A percentile compares a stretch with the other conserved stretches of the same genome.
These are phyloP conservation scores for Ceratocystis harringtonii DNA, from an alignment of 2,329 filamentous ascomycete genomes.

Conservation along the genomic window DNA sequence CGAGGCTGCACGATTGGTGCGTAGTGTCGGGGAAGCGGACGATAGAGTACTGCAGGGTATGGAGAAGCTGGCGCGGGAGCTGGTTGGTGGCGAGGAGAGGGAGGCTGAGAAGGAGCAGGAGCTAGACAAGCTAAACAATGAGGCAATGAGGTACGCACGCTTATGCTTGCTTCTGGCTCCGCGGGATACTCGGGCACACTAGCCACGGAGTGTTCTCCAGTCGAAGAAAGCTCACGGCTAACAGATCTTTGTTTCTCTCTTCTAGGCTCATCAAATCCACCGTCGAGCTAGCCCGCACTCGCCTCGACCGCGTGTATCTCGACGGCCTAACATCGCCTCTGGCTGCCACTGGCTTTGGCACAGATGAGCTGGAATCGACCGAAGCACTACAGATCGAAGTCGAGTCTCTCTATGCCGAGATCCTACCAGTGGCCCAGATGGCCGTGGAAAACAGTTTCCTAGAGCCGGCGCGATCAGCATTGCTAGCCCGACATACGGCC, in stretches of 20 bases:
- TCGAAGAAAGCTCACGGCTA: not conserved
- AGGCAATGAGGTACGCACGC: constrained; percentile 34
- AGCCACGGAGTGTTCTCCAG: too few species aligned
- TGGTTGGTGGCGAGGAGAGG: constrained; percentile 36
- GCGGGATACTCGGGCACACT: too few species aligned
- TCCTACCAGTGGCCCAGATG: constrained; percentile 56
- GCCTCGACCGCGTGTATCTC: constrained; percentile 41
- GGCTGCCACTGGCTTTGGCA: constrained; percentile 21
- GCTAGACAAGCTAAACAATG: constrained; percentile 43
- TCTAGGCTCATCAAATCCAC: constrained; percentile 40
- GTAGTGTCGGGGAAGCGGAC: constrained; percentile 26
- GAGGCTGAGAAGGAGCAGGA: constrained; percentile 36
- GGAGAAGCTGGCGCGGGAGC: constrained; percentile 49
- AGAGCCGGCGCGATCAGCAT: constrained; percentile 39
- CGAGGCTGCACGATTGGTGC: too few species aligned
- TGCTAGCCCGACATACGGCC: constrained; percentile 31
- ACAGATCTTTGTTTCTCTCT: not conserved
- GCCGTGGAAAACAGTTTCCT: constrained; percentile 52
- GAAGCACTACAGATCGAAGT: constrained; percentile 46
- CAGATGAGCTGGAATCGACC: constrained; percentile 26
- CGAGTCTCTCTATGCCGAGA: constrained; percentile 54
- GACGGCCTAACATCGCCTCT: constrained; percentile 26
- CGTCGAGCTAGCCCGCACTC: constrained; percentile 39
- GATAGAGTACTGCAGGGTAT: constrained; percentile 50
- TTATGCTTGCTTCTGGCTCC: not conserved